A percentile compares a stretch with the other conserved stretches of the same genome.
Conservation (phyloP, 106 monocot species). For the Acorus calamus region DNA sequence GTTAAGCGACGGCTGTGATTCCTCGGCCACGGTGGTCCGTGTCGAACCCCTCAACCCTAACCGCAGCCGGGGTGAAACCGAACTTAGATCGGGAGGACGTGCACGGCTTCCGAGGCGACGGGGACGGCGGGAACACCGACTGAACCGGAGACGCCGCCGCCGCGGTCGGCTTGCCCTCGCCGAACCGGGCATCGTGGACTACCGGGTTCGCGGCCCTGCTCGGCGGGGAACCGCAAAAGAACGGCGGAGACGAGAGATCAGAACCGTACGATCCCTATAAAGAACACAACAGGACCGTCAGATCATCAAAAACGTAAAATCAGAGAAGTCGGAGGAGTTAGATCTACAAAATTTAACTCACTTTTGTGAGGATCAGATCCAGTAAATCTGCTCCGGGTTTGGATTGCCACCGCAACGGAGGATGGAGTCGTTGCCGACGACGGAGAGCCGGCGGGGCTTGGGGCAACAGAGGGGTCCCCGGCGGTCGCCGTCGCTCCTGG, state of each 20-base stretch:
- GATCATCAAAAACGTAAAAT: not conserved
- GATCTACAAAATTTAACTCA: not conserved
- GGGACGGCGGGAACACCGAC: no score
- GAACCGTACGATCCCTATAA: conserved; percentile 5
- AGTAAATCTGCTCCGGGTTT: conserved; percentile 6
- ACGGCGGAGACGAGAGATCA: conserved; percentile 26
- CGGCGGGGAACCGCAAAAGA: conserved; percentile 64
- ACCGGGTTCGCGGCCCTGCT: conserved; percentile 47
- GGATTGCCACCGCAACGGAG: conserved; percentile 21
- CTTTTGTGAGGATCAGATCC: conserved; percentile 17
- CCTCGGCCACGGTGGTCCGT: conserved; percentile 2
- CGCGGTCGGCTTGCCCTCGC: conserved; percentile 13
- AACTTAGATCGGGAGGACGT: conserved; percentile 5
- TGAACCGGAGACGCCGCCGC: no score
- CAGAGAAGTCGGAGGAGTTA: not conserved
- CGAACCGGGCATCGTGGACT: conserved; percentile 50
- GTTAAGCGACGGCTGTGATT: conserved; percentile 14
- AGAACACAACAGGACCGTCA: not conserved
- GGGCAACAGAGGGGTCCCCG: conserved; percentile 53
- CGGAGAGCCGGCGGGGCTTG: conserved; percentile 43
- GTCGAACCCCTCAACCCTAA: conserved; percentile 24
- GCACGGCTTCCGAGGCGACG: not conserved
- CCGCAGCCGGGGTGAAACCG: conserved; percentile 10
- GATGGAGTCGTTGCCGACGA: conserved; percentile 19
- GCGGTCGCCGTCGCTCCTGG: conserved; percentile 9